Conservation (phyloP, 371 early-diverging fungal species). For the Apophysomyces sp. region DNA sequence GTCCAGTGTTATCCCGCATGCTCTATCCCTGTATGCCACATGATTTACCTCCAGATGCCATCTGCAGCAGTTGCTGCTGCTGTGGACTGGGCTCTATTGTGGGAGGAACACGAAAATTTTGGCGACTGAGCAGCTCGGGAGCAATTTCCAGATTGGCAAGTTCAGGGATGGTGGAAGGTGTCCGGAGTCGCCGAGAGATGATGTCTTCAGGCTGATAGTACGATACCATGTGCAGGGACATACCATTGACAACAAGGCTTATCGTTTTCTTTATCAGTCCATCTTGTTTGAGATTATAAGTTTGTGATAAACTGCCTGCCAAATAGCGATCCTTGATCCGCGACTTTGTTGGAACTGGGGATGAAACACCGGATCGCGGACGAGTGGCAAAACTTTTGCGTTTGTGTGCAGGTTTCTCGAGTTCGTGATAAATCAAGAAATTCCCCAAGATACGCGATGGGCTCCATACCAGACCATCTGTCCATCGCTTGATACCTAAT, state of each 20-base stretch:
- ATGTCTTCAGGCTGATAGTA: conserved; percentile 74
- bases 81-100: conserved; percentile 14
- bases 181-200: conserved; percentile 36
- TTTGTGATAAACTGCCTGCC: conserved; percentile 43
- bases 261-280: conserved; percentile 79
- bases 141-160: conserved; percentile 36
- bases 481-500: conserved; percentile 64
- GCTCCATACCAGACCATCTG: conserved; percentile 61
- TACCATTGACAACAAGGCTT: conserved; percentile 65
- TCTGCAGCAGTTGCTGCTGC: not conserved
- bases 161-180: conserved; percentile 39
- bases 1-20: not conserved
- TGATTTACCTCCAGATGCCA: not conserved
- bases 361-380: not conserved
- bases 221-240: conserved; percentile 71
- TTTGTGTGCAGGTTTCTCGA: conserved; percentile 20
- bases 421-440: conserved; percentile 53
- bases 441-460: conserved; percentile 58
- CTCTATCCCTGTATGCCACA: not conserved
- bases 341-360: not conserved
- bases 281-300: conserved; percentile 63
- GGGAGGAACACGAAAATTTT: conserved; percentile 44
- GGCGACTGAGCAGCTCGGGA: conserved; percentile 37
- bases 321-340: conserved; percentile 42
- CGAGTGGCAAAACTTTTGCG: not conserved